These are phyloP conservation scores for Pichia terricola DNA, from an alignment of 1,139 yeast genomes.

Conservation along the genomic window DNA sequence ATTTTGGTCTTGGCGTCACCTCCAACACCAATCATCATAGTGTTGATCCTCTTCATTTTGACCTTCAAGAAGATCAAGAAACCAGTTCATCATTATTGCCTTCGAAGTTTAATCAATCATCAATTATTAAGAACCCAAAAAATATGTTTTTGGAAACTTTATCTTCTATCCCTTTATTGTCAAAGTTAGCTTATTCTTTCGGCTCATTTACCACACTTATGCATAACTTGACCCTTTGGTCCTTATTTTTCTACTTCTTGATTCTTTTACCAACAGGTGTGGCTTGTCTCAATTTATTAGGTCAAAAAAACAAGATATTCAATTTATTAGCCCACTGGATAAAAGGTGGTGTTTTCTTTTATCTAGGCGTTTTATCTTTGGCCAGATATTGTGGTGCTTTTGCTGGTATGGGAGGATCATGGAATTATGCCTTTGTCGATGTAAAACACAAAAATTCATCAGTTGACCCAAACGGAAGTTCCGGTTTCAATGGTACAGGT, in stretches of 20 bases:
- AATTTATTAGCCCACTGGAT: slow-evolving; percentile 89
- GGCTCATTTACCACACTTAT: slow-evolving; percentile 31
- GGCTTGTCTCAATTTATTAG: slow-evolving; percentile 63
- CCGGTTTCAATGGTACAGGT: slow-evolving; percentile 7
- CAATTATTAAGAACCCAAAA: neutral
- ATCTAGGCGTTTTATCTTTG: slow-evolving; percentile 65
- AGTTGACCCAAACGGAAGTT: slow-evolving; percentile 6
- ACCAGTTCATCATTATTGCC: slow-evolving; percentile 2
- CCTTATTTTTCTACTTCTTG: slow-evolving; percentile 51
- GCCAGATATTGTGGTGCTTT: slow-evolving; percentile 85
- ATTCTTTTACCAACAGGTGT: slow-evolving; percentile 64
- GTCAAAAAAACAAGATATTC: slow-evolving; percentile 57
- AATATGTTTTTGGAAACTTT: slow-evolving; percentile 22
- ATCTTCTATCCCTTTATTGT: slow-evolving; percentile 26
- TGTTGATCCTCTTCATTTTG: slow-evolving; percentile 18
- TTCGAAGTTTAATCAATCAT: neutral
- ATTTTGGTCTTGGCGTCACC: too few relatives aligned
- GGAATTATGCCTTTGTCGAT: slow-evolving; percentile 57
- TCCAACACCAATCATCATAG: neutral
- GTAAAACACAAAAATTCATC: neutral
- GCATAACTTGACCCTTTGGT: slow-evolving; percentile 53
- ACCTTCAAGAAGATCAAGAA: slow-evolving; percentile 7
- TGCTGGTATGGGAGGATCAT: slow-evolving; percentile 72
- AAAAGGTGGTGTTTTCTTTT: slow-evolving; percentile 84
- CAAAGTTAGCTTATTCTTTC: slow-evolving; percentile 27